These are phyloP conservation scores for Pistacia vera DNA, from an alignment of 345 rosid species.

Conservation along the genomic window DNA sequence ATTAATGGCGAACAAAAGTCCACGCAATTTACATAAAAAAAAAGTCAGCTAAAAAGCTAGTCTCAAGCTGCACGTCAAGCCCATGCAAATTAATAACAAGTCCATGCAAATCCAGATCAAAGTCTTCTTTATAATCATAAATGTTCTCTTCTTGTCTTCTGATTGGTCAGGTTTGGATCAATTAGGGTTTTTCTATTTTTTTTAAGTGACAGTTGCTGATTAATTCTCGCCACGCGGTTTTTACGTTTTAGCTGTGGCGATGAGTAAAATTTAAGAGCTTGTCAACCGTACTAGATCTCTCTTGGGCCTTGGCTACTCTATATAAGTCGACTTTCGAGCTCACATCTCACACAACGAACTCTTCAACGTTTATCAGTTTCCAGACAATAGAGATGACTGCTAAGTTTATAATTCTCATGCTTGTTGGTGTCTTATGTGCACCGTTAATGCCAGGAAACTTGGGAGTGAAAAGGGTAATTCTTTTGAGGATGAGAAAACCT, in stretches of 20 bases:
- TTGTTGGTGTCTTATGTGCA: not conserved
- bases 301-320: not conserved
- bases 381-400: conserved; percentile 11
- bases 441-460: no score
- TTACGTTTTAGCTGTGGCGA: conserved; percentile 29
- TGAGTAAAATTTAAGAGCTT: conserved; percentile 33
- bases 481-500: no score
- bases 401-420: conserved; percentile 34
- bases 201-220: conserved; percentile 34
- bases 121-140: conserved; percentile 28
- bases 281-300: not conserved
- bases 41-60: not conserved
- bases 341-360: conserved; percentile 18
- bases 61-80: not conserved
- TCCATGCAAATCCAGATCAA: conserved; percentile 20
- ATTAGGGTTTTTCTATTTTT: not conserved
- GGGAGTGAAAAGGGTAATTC: no score
- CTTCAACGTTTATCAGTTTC: not conserved
- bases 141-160: not conserved
- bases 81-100: not conserved
- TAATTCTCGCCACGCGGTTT: conserved; percentile 37
- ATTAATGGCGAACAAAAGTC: not conserved
- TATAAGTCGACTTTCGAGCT: conserved; percentile 22
- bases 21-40: not conserved
- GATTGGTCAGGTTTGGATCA: no score